Percentiles rank a stretch among this genome's conserved stretches.
phyloP scores from a whole-genome alignment of 2,329 filamentous ascomycete genomes.

The Ascochyta rabiei region DNA sequence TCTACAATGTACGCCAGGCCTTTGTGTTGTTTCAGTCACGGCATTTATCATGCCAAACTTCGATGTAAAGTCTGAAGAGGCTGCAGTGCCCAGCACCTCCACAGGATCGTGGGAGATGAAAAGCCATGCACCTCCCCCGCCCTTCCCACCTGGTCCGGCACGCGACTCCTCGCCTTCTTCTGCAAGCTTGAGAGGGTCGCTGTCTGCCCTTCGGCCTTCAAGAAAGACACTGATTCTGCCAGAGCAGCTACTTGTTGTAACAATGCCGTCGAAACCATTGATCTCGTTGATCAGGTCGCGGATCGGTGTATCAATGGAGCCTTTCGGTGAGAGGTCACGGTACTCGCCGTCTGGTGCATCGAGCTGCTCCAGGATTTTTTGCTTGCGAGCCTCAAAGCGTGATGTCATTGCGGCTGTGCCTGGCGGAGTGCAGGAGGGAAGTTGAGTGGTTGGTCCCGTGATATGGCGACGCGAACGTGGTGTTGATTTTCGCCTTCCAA shows the following conservation, averaged over 20 bases:
- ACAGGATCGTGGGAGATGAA: constrained; percentile 86
- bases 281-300: constrained; percentile 77
- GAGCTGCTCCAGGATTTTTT: constrained; percentile 73
- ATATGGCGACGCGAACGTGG: constrained; percentile 28
- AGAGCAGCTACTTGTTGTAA: constrained; percentile 93
- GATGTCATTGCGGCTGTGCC: constrained; percentile 30
- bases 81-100: constrained; percentile 23
- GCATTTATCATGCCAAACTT: constrained; percentile 49
- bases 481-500: constrained; percentile 17
- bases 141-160: constrained; percentile 80
- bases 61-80: constrained; percentile 23
- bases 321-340: constrained; percentile 86
- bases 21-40: background rate
- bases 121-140: constrained; percentile 77
- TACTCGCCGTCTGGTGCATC: constrained; percentile 72
- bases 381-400: constrained; percentile 64
- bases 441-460: constrained; percentile 21
- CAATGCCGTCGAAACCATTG: constrained; percentile 74
- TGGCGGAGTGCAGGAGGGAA: background rate
- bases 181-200: background rate
- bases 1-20: constrained; percentile 42
- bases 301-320: constrained; percentile 80
- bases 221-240: constrained; percentile 87
- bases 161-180: constrained; percentile 38
- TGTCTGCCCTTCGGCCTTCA: constrained; percentile 68